Percentiles rank a stretch among this genome's conserved stretches.
These are phyloP conservation scores for Candida taoyuanica DNA, from an alignment of 805 yeast species.

Conservation along the genomic window DNA sequence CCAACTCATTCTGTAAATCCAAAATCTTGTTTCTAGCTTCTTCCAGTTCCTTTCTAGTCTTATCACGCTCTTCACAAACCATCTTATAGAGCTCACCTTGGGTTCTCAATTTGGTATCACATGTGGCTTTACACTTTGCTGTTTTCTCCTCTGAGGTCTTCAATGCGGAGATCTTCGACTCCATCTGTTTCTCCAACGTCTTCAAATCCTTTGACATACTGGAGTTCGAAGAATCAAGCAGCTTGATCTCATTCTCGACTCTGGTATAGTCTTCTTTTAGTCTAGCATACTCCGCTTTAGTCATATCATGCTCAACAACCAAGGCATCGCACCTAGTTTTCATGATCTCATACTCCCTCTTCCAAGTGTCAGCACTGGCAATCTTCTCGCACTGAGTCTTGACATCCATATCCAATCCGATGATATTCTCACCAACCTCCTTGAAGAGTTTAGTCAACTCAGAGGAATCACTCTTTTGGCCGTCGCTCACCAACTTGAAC, in stretches of 20 bases:
- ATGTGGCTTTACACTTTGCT: constrained; percentile 23
- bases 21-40: constrained; percentile 22
- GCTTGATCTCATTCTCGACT: background rate
- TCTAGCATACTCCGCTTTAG: background rate
- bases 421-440: too few species aligned
- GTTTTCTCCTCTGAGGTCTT: constrained; percentile 15
- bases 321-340: constrained; percentile 4
- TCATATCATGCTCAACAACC: background rate
- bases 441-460: too few species aligned
- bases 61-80: constrained; percentile 28
- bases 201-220: constrained; percentile 1
- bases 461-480: too few species aligned
- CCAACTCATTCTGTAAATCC: constrained; percentile 8
- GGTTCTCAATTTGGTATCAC: constrained; percentile 32
- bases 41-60: constrained; percentile 23
- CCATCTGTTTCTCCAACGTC: constrained; percentile 1
- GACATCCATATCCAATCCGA: too few species aligned
- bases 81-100: constrained; percentile 32
- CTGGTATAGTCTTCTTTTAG: background rate
- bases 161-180: constrained; percentile 1
- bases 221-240: background rate
- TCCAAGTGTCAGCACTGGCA: too few species aligned
- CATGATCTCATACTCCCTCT: constrained; percentile 1
- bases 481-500: too few species aligned
- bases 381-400: too few species aligned